Evolutionary conservation across 331 rosid species (phyloP), one percentile per base, ranked within the genome.

Genomic region (Phaseolus coccineus): DNA sequence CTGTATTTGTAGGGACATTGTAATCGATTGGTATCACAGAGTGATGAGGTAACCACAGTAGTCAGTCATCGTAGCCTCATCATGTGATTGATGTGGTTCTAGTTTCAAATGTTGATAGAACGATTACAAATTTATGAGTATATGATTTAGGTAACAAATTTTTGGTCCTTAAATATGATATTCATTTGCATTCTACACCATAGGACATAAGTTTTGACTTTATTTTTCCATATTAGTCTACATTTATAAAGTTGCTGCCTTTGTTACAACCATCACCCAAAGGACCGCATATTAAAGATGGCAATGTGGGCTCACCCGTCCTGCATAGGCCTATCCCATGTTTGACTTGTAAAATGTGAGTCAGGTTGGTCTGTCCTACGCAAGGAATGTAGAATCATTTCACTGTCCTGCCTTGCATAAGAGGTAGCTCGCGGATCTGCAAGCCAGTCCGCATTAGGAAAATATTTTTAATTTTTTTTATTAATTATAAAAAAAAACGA

Each of bases 41-140:
- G 22, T 31, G 35, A 31, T 62, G 68, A 1, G 10, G 46, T 16
- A 14, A 42, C 11, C 2, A 6, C 25, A 62, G 2, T 22, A 3
- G 68, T 15, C 11, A 15, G 25, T 31, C 68, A 13, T 31, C 37
- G 46, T 33, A 40, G 67, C 67, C 3, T 25, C 65, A 28, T 58
- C 6, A 25, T 25, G 35, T 10, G 6, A n/a, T 19, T 10, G 6
- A n/a, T 19, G 59, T 6, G 28, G 28, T 19, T 59, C 6, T 30
- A 13, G 4, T 59, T 59, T 59, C 15, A 31, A 30, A 31, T 14
- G 4, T 61, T 33, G 46, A 16, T 15, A 33, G 27, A 62, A 33
- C 5, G 74, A 30, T 39, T 11, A 12, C 57, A 64, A 64, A 51
- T 72, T 57, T 35, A 63, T 1, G 59, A 77, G 63, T 24, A 63